Conservation (phyloP, 2,329 filamentous ascomycete species). For the Ophiostoma himal-ulmi region DNA sequence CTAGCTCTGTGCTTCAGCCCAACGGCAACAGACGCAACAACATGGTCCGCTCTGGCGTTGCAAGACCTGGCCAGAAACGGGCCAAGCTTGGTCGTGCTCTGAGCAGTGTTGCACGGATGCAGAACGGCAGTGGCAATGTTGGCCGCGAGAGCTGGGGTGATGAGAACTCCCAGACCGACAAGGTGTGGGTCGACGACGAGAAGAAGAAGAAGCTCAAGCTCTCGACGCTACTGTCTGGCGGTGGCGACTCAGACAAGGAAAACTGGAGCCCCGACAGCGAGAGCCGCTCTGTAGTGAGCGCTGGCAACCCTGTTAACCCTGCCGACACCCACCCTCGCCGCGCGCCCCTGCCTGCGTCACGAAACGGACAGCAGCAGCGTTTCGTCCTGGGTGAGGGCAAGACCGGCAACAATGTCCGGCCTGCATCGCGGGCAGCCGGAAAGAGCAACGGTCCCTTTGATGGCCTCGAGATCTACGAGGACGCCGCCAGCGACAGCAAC, state of each 20-base stretch:
- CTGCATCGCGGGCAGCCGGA: conserved; percentile 30
- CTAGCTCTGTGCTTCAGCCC: conserved; percentile 42
- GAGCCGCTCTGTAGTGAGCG: conserved; percentile 34
- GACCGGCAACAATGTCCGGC: conserved; percentile 41
- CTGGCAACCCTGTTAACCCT: conserved; percentile 27
- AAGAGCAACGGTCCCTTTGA: conserved; percentile 29
- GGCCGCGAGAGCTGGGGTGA: background rate
- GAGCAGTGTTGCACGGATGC: conserved; percentile 58
- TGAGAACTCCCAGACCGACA: conserved; percentile 23
- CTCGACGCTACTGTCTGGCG: conserved; percentile 40
- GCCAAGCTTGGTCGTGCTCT: conserved; percentile 54
- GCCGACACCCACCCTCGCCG: conserved; percentile 32
- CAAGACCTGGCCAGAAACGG: conserved; percentile 49
- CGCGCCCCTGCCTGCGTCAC: conserved; percentile 34
- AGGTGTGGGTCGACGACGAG: conserved; percentile 30
- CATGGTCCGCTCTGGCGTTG: conserved; percentile 30
- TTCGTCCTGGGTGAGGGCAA: conserved; percentile 33
- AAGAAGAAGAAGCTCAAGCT: conserved; percentile 40
- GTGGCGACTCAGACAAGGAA: conserved; percentile 84
- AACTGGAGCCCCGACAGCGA: conserved; percentile 66
- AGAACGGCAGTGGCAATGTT: conserved; percentile 31
- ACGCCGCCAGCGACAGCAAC: conserved; percentile 33
- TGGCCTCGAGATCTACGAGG: conserved; percentile 49
- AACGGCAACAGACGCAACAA: conserved; percentile 63
- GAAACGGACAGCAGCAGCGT: conserved; percentile 32